Evolutionary conservation across 129 eudicot genomes (phyloP).

Genomic region (Lactuca saligna): DNA sequence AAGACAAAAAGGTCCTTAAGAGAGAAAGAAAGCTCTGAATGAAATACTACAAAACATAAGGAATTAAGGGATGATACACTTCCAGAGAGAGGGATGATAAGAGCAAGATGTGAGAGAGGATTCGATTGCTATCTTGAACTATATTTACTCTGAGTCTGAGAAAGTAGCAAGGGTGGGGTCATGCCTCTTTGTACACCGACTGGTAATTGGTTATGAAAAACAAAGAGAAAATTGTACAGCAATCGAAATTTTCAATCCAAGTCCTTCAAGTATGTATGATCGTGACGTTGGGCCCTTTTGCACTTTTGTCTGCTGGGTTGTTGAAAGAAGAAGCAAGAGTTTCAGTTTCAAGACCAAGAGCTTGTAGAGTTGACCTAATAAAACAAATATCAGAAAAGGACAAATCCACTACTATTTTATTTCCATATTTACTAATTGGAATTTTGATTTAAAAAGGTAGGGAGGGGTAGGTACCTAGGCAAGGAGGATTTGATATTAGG

Average conservation of each 20-base stretch:
- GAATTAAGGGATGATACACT: too few relatives aligned
- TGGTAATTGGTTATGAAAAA: not conserved
- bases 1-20: too few relatives aligned
- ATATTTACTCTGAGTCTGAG: constrained; percentile 13
- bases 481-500: constrained; percentile 55
- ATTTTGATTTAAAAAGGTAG: too few relatives aligned
- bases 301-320: constrained; percentile 43
- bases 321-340: constrained; percentile 45
- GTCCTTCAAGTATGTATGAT: not conserved
- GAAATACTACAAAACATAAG: too few relatives aligned
- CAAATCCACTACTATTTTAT: too few relatives aligned
- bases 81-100: too few relatives aligned
- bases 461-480: constrained; percentile 53
- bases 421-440: too few relatives aligned
- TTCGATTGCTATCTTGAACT: not conserved
- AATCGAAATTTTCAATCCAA: too few relatives aligned
- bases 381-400: not conserved
- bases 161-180: not conserved
- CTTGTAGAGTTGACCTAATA: constrained; percentile 58
- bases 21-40: too few relatives aligned
- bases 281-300: constrained; percentile 46
- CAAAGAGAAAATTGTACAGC: too few relatives aligned
- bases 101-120: not conserved
- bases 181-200: constrained; percentile 18
- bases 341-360: constrained; percentile 68